These are phyloP conservation scores for Pseudofabraea citricarpa DNA, from an alignment of 2,329 filamentous ascomycete species.

Conservation along the genomic window DNA sequence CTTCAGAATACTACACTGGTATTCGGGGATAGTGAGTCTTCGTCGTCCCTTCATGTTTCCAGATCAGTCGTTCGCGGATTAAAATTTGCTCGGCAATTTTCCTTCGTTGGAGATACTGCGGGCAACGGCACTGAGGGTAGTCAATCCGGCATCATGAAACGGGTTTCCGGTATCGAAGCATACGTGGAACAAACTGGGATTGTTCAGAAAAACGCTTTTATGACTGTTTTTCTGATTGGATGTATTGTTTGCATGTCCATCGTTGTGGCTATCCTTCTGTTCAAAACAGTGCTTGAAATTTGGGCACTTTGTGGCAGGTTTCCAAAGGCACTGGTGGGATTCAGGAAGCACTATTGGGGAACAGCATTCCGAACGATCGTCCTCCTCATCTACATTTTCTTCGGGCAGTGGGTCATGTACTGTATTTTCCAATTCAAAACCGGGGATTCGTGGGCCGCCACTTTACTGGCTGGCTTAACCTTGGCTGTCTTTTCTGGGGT, in stretches of 20 bases:
- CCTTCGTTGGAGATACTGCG: conserved; percentile 40
- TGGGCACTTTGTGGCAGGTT: conserved; percentile 84
- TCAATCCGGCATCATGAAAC: conserved; percentile 26
- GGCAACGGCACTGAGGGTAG: conserved; percentile 46
- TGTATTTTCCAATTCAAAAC: conserved; percentile 88
- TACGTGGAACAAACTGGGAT: conserved; percentile 76
- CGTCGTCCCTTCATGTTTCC: not conserved
- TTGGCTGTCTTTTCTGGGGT: conserved; percentile 73
- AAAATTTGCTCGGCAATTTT: conserved; percentile 48
- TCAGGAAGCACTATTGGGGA: conserved; percentile 93
- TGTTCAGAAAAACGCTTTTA: conserved; percentile 83
- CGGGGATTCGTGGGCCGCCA: conserved; percentile 89
- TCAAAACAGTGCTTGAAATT: conserved; percentile 83
- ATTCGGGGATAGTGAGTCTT: conserved; percentile 43
- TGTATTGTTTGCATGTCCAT: conserved; percentile 78
- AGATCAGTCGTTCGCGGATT: conserved; percentile 41
- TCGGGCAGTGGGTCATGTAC: conserved; percentile 89
- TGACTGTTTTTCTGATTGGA: conserved; percentile 84
- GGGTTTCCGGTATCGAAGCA: conserved; percentile 68
- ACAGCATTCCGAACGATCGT: conserved; percentile 82
- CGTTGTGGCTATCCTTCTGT: conserved; percentile 74
- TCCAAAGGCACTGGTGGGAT: conserved; percentile 71
- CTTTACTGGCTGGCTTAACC: conserved; percentile 75
- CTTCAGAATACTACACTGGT: conserved; percentile 71
- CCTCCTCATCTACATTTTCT: conserved; percentile 79